phyloP scores from a whole-genome alignment of 2,329 filamentous ascomycete genomes.

The Colletotrichum paranaense region DNA sequence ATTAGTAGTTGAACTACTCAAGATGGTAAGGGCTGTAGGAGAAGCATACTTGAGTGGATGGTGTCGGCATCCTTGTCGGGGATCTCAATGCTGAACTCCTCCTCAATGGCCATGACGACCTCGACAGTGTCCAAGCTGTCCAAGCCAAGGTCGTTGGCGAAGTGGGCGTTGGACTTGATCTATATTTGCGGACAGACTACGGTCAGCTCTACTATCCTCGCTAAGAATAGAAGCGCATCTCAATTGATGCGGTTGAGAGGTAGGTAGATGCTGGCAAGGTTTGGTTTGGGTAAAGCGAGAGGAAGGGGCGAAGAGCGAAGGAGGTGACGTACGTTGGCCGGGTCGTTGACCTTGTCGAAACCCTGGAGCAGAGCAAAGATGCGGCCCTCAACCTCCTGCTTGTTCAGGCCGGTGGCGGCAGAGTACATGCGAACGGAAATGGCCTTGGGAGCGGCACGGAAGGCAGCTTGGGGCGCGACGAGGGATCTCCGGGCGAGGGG shows the following conservation, averaged over 20 bases:
- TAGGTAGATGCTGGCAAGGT: not conserved
- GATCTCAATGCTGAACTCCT: constrained; percentile 94
- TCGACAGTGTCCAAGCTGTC: constrained; percentile 99
- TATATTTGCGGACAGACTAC: constrained; percentile 49
- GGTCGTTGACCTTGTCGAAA: constrained; percentile 92
- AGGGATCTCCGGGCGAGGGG: constrained; percentile 60
- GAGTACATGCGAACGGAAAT: constrained; percentile 84
- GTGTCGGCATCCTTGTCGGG: constrained; percentile 96
- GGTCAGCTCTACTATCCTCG: not conserved
- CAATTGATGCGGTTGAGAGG: not conserved
- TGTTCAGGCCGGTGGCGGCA: constrained; percentile 79
- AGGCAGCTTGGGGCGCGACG: constrained; percentile 67
- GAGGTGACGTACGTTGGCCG: constrained; percentile 65
- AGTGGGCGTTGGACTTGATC: constrained; percentile 89
- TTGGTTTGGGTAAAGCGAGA: not conserved
- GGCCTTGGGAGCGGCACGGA: constrained; percentile 71
- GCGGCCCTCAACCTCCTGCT: constrained; percentile 88
- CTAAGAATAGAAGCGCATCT: not conserved
- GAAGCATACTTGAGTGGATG: constrained; percentile 87
- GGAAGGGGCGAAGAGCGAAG: too few species aligned
- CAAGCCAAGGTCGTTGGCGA: constrained; percentile 95
- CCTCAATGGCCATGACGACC: constrained; percentile 99
- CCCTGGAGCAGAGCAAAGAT: constrained; percentile 94
- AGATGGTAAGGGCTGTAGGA: not conserved
- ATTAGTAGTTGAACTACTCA: constrained; percentile 22